These are phyloP conservation scores for Penicillium nucicola DNA, from an alignment of 495 filamentous ascomycete genomes.

Conservation along the genomic window DNA sequence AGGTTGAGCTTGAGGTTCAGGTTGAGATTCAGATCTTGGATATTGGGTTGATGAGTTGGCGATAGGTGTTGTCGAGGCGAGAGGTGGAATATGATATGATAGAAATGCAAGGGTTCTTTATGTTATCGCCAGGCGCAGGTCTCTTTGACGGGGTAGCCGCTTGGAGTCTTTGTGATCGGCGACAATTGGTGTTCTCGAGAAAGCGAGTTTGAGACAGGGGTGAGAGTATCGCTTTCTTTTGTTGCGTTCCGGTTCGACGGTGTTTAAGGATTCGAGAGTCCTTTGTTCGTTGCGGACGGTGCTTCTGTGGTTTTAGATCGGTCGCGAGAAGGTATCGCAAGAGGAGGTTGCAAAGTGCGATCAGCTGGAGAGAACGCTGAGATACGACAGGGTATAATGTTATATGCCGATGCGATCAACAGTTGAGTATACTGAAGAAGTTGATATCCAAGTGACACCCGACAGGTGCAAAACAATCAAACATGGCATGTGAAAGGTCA, in stretches of 20 bases:
- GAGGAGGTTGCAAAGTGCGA: not conserved
- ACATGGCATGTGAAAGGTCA: conserved; percentile 1
- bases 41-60: too few species aligned
- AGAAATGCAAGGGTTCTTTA: not conserved
- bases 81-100: not conserved
- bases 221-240: not conserved
- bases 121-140: not conserved
- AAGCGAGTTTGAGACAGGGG: not conserved
- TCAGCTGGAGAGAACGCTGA: not conserved
- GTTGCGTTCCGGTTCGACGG: not conserved
- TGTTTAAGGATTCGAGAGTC: not conserved
- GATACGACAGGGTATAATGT: not conserved
- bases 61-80: not conserved
- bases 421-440: not conserved
- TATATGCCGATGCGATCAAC: conserved; percentile 1
- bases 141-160: not conserved
- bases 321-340: not conserved
- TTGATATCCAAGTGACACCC: not conserved
- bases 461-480: conserved; percentile 22
- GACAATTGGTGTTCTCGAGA: not conserved
- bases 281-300: not conserved
- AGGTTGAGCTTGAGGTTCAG: not conserved
- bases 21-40: not conserved
- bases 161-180: not conserved
- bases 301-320: not conserved